Conservation (phyloP, 2,329 filamentous ascomycete species). For the Epichloe baconii region DNA sequence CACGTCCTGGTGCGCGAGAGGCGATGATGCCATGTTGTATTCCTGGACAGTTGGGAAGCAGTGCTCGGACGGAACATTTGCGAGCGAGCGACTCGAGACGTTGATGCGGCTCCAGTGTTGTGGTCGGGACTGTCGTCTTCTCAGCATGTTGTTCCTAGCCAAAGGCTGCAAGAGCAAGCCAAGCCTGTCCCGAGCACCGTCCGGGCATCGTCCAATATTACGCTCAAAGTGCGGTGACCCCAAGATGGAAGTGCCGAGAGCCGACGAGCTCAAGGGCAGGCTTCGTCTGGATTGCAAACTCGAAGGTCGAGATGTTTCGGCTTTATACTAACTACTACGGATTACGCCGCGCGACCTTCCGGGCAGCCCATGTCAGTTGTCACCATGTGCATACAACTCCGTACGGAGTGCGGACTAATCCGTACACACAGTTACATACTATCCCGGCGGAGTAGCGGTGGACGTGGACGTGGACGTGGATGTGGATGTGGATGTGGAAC, state of each 20-base stretch:
- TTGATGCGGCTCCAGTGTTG: neutral
- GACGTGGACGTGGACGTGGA: too few species aligned
- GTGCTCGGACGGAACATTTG: too few species aligned
- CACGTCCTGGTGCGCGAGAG: neutral
- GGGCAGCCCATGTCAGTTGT: too few species aligned
- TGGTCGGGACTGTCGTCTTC: neutral
- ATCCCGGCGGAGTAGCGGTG: too few species aligned
- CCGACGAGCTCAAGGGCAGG: neutral
- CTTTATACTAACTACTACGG: neutral
- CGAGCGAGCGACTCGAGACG: too few species aligned
- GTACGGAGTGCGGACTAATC: too few species aligned
- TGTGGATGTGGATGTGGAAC: too few species aligned
- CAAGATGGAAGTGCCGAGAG: neutral
- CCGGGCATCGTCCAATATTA: too few species aligned
- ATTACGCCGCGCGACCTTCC: too few species aligned
- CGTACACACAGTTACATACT: too few species aligned
- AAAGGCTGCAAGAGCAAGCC: neutral
- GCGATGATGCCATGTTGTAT: neutral
- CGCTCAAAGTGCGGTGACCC: too few species aligned
- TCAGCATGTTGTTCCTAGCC: neutral
- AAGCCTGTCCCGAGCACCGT: neutral
- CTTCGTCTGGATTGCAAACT: neutral
- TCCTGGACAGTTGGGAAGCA: neutral
- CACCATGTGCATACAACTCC: too few species aligned
- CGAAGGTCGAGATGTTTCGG: neutral